A percentile compares a stretch with the other conserved stretches of the same genome.
These are phyloP conservation scores for Platanthera guangdongensis DNA, from an alignment of 106 monocot species.

Conservation along the genomic window DNA sequence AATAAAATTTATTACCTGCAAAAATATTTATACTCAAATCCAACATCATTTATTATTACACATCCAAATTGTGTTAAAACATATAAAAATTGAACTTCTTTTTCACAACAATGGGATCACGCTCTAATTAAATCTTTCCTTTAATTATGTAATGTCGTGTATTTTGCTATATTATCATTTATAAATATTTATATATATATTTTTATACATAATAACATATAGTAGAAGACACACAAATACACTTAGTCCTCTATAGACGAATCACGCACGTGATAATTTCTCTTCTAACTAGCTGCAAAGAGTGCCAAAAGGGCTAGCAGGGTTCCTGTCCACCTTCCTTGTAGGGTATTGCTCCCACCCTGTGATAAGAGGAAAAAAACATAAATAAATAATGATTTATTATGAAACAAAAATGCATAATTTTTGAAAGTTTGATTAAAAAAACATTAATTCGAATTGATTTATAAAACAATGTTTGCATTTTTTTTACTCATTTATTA, in stretches of 20 bases:
- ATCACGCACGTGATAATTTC: background rate
- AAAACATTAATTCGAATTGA: background rate
- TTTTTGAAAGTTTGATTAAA: background rate
- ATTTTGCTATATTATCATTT: background rate
- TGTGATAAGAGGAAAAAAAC: slow-evolving; percentile 7
- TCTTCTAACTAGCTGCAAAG: background rate
- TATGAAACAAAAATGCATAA: background rate
- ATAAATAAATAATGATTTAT: background rate
- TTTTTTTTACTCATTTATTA: too few relatives aligned
- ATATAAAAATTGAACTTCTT: background rate
- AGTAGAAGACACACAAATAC: too few relatives aligned
- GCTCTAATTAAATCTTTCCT: background rate
- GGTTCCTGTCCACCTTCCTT: slow-evolving; percentile 8
- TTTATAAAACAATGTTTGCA: too few relatives aligned
- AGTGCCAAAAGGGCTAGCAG: slow-evolving; percentile 19
- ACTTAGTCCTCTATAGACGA: too few relatives aligned
- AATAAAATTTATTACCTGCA: too few relatives aligned
- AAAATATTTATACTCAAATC: too few relatives aligned
- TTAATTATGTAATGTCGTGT: background rate
- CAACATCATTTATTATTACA: too few relatives aligned
- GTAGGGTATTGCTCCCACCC: slow-evolving; percentile 22
- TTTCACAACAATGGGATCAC: background rate
- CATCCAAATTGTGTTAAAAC: background rate
- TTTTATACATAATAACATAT: too few relatives aligned
- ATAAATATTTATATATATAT: too few relatives aligned